Base-by-base conservation (phyloP, 1,139 yeast genomes). In the Candida tropicalis region DNA sequence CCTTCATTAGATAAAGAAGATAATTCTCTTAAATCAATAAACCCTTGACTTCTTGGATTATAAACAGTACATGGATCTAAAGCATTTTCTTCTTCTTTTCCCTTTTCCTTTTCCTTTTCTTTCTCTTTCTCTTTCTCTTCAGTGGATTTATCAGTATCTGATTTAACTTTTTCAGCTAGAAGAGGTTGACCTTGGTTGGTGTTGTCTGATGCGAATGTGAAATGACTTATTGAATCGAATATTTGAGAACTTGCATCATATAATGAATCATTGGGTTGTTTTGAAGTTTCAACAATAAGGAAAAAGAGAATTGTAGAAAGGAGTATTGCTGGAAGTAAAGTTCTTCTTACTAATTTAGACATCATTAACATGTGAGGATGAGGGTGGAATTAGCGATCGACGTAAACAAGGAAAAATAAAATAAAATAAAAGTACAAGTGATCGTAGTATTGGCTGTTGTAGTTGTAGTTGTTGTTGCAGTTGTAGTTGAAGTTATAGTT, bases 21-120 rank as follows among this genome's bases (percentile, higher is more conserved):
- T 27, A 82, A 60, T 5, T 76, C 77, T 15, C 81, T 60, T 32
- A 82, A 60, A 53, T 82, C 85, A 41, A 77, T 80, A 51, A 79
- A 82, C 11, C 79, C 82, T 40, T 75, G 70, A 12, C 73, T 76
- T 9, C 65, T 45, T 0, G 84, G 83, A 46, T 79, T 77, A 10
- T 70, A 57, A 1, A 76, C 79, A 0, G 87, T 78, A 52, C 87
- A 82, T 5, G 81, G 78, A 32, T 68, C 80, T 10, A 60, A 48
- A 13, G 55, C 55, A n/a, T 41, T 47, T 18, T 50, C 42, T 18
- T 41, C 38, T 29, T 38, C 45, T 13, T 42, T 31, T 17, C 12
- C 35, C 23, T 36, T 38, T 33, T 34, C 34, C 26, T 41, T 18
- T 13, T n/a, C 13, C 22, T 36, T 15, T 16, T 13, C 11, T 22